A percentile compares a stretch with the other conserved stretches of the same genome.
phyloP scores from a whole-genome alignment of 345 rosid species.

The Schrenkiella parvula region DNA sequence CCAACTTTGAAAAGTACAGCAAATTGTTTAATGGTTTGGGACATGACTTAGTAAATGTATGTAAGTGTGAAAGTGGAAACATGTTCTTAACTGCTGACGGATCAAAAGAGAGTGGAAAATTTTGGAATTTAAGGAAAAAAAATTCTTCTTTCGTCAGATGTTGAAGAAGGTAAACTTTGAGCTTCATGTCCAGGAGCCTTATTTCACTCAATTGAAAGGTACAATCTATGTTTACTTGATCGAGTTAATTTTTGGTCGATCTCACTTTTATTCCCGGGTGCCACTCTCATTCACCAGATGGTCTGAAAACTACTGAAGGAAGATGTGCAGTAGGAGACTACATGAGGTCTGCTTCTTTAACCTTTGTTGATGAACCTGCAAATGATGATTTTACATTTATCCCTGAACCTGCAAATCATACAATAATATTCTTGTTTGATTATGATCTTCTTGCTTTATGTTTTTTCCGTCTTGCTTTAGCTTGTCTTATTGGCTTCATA shows the following conservation, averaged over 20 bases:
- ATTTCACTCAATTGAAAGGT: conserved; percentile 68
- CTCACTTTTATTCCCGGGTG: not conserved
- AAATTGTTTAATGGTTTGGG: conserved; percentile 29
- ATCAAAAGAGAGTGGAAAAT: not conserved
- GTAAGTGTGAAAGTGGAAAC: conserved; percentile 14
- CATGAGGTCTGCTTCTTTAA: conserved; percentile 37
- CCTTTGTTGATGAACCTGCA: not conserved
- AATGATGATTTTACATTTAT: not conserved
- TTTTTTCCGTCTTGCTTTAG: not conserved
- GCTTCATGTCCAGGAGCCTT: conserved; percentile 77
- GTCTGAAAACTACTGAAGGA: conserved; percentile 73
- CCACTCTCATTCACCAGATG: conserved; percentile 43
- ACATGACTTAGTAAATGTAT: conserved; percentile 33
- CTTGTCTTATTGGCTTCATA: not conserved
- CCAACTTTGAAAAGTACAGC: conserved; percentile 28
- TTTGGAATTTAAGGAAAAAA: not conserved
- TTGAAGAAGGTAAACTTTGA: conserved; percentile 50
- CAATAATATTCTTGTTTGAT: not conserved
- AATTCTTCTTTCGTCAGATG: conserved; percentile 35
- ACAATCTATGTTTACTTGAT: not conserved
- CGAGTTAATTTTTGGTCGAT: not conserved
- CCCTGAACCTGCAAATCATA: not conserved
- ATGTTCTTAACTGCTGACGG: not conserved
- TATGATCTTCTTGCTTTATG: not conserved
- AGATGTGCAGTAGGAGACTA: conserved; percentile 74